Conservation (phyloP, 257 asterid species). For the Scutellaria minor region DNA sequence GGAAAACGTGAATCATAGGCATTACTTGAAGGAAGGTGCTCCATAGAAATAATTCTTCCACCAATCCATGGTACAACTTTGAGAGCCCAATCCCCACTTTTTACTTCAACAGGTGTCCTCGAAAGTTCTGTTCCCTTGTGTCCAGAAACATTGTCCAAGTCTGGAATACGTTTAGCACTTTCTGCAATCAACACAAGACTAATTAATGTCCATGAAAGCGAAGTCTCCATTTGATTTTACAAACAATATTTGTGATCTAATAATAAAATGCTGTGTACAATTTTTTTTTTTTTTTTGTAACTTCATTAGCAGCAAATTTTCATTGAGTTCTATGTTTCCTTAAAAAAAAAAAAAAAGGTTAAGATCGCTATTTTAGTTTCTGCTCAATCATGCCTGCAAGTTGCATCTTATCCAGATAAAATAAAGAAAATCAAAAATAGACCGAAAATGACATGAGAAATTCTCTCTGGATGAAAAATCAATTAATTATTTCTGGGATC, state of each 20-base stretch:
- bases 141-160: slow-evolving; percentile 56
- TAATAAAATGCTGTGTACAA: background rate
- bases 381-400: background rate
- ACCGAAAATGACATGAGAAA: too few relatives aligned
- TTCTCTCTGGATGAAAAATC: too few relatives aligned
- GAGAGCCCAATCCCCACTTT: slow-evolving; percentile 85
- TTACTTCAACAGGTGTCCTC: slow-evolving; percentile 70
- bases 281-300: background rate
- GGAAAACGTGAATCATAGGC: slow-evolving; percentile 13
- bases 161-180: slow-evolving; percentile 69
- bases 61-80: slow-evolving; percentile 96
- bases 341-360: too few relatives aligned
- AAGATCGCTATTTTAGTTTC: background rate
- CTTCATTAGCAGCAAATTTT: background rate
- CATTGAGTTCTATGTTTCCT: background rate
- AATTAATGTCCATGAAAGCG: slow-evolving; percentile 15
- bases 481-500: too few relatives aligned
- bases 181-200: slow-evolving; percentile 54
- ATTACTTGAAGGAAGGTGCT: slow-evolving; percentile 88
- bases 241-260: background rate
- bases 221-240: slow-evolving; percentile 18
- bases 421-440: too few relatives aligned
- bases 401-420: too few relatives aligned
- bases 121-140: slow-evolving; percentile 81
- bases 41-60: slow-evolving; percentile 94